Base-by-base conservation (phyloP, 2,329 filamentous ascomycete genomes). In the Penicillium sp. region DNA sequence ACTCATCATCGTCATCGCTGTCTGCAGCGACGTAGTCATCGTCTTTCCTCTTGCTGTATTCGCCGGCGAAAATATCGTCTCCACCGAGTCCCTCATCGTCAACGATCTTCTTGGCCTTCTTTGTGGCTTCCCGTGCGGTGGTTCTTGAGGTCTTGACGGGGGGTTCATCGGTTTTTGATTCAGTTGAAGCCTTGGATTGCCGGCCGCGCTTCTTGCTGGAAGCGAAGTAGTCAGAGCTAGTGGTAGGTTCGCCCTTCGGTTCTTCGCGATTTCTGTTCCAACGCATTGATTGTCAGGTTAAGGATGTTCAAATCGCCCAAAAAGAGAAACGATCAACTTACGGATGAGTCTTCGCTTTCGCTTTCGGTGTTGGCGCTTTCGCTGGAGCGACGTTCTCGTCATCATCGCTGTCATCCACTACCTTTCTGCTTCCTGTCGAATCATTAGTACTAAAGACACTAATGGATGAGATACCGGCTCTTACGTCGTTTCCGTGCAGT, bases 21-120 rank as follows among this genome's bases (percentile, higher is more conserved):
- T 79, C 80, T 60, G 89, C 89, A 59, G 85, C 83, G 54, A 91
- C 88, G 69, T 95, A 90, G 41, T 87, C 87, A 67, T 87, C 89
- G 50, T 76, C 71, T 13, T 85, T 82, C 71, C 87, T 91, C 50
- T 83, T 84, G 70, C 87, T 89, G 36, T 83, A 84, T 63, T 91
- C 87, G 4, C 89, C 88, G 14, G 88, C 89, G 74, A 93, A 93
- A 19, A 96, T 92, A 67, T 96, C 93, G 64, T 92, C 89, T n/a
- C 85, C 89, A 3, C 77, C 82, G 46, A 85, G 88, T 7, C 37
- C 56, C 46, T 91, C 82, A 36, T 90, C 89, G 19, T 91, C 85
- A 64, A 89, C 19, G 63, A 63, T 69, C 61, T 58, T 56, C 57
- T 60, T 74, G 72, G 70, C 73, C 66, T 75, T 78, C 58, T 77